A percentile compares a stretch with the other conserved stretches of the same genome.
Conservation (phyloP, 495 filamentous ascomycete genomes). For the Talaromyces liani region DNA sequence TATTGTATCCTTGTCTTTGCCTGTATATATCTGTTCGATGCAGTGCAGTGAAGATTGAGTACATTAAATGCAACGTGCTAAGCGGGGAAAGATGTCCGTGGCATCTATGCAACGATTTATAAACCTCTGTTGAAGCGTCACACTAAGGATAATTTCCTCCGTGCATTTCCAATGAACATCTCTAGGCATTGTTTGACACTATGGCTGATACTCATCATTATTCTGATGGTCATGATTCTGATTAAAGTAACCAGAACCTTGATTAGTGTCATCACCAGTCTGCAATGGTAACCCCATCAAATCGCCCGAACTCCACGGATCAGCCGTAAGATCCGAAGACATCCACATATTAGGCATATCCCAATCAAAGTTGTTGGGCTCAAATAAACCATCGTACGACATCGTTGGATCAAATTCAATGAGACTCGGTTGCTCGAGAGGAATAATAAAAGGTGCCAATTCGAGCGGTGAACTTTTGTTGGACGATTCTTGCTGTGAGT, state of each 20-base stretch:
- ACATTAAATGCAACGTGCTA: not conserved
- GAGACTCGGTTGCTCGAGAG: slow-evolving; percentile 3
- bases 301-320: not conserved
- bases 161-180: not conserved
- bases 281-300: not conserved
- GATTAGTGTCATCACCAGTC: not conserved
- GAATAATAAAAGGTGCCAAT: slow-evolving; percentile 6
- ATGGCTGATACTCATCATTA: not conserved
- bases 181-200: not conserved
- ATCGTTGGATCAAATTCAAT: not conserved
- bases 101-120: not conserved
- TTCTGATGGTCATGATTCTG: not conserved
- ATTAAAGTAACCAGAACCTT: not conserved
- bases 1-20: not conserved
- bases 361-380: not conserved
- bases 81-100: not conserved
- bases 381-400: not conserved
- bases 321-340: not conserved
- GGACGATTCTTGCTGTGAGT: not conserved
- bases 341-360: not conserved
- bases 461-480: slow-evolving; percentile 4
- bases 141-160: not conserved
- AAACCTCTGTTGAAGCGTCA: not conserved
- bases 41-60: not conserved
- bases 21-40: not conserved